Percentiles rank a stretch among this genome's conserved stretches.
These are phyloP conservation scores for Raphidocelis subcapitata DNA, from an alignment of 139 green algal species.

Conservation along the genomic window DNA sequence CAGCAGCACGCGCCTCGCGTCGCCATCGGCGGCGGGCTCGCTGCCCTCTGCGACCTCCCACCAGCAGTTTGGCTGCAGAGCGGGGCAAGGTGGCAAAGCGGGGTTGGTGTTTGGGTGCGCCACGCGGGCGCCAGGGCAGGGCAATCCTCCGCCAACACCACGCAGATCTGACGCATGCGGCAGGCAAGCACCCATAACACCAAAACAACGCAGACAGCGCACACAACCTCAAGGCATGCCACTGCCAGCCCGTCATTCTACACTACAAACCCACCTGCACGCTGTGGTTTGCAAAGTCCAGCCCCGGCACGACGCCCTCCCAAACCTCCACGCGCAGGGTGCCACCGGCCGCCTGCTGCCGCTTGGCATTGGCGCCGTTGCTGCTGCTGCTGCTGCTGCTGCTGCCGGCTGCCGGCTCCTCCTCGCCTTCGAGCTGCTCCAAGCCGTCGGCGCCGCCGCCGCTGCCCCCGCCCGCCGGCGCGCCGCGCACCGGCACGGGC, in stretches of 20 bases:
- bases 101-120: too few species aligned
- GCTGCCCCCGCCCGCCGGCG: slow-evolving; percentile 17
- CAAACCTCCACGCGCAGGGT: slow-evolving; percentile 42
- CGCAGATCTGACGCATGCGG: too few species aligned
- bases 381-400: slow-evolving; percentile 5
- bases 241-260: too few species aligned
- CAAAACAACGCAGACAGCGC: too few species aligned
- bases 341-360: slow-evolving; percentile 13
- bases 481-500: slow-evolving; percentile 37
- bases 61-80: slow-evolving; percentile 33
- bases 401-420: not conserved
- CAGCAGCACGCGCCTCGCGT: not conserved
- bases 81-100: too few species aligned
- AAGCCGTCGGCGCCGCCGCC: too few species aligned
- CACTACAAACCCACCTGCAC: slow-evolving; percentile 1
- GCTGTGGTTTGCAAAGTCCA: slow-evolving; percentile 89
- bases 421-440: not conserved
- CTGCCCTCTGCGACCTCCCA: slow-evolving; percentile 48
- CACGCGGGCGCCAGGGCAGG: too few species aligned
- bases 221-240: too few species aligned
- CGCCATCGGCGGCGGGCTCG: not conserved
- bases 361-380: not conserved
- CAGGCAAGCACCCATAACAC: too few species aligned
- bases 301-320: slow-evolving; percentile 79
- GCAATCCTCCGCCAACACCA: too few species aligned